Evolutionary conservation across 306 rosid genomes (phyloP).

Genomic region (Comarum palustre): DNA sequence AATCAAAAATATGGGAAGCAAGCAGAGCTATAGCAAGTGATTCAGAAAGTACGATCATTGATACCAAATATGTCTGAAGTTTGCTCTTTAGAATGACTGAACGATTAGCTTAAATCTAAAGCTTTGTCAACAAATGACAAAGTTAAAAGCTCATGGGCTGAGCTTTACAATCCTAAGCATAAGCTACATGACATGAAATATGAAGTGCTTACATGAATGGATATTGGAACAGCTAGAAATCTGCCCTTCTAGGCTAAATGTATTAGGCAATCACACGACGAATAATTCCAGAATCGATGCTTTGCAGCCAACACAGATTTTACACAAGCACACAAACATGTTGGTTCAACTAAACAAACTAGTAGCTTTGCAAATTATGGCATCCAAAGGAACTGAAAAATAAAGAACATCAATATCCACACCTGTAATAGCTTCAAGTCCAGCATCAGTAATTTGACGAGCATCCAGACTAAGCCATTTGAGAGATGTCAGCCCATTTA

Average conservation of each 20-base stretch:
- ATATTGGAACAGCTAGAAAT: background rate
- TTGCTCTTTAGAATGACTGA: background rate
- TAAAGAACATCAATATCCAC: slow-evolving; percentile 17
- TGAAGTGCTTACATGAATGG: background rate
- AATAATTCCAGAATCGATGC: background rate
- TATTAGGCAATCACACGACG: background rate
- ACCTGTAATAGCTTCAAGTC: slow-evolving; percentile 58
- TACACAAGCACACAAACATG: background rate
- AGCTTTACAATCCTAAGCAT: background rate
- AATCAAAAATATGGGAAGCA: background rate
- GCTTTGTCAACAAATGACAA: background rate
- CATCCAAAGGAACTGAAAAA: slow-evolving; percentile 3
- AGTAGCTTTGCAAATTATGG: background rate
- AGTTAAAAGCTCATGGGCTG: background rate
- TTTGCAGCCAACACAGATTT: background rate
- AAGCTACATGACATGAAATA: background rate
- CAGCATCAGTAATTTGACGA: slow-evolving; percentile 66
- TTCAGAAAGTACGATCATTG: background rate
- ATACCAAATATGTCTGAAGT: background rate
- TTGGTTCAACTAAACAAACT: background rate
- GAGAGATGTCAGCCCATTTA: slow-evolving; percentile 64
- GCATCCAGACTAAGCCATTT: slow-evolving; percentile 83
- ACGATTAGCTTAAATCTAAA: background rate
- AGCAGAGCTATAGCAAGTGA: background rate
- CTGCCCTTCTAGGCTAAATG: background rate